phyloP scores from a whole-genome alignment of 176 grass and related monocot species.

The Rhynchospora breviuscula region DNA sequence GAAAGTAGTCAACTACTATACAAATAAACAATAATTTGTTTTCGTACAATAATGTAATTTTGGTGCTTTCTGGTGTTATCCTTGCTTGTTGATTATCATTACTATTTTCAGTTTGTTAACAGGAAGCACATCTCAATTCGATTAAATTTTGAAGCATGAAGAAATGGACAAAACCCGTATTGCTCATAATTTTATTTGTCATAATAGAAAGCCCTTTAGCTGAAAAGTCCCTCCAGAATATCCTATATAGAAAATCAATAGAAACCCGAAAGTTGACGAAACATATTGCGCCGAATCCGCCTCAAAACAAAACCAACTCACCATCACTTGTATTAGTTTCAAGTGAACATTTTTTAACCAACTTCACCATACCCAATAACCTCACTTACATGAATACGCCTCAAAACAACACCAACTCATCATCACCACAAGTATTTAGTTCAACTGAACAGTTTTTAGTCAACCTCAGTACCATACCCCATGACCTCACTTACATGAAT shows the following conservation, averaged over 20 bases:
- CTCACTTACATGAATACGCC: conserved; percentile 5
- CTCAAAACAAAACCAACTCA: conserved; percentile 27
- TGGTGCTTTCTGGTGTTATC: neutral
- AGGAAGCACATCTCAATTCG: neutral
- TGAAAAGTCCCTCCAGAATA: conserved; percentile 27
- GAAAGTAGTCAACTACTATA: too few species aligned
- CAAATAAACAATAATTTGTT: neutral
- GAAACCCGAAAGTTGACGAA: conserved; percentile 42
- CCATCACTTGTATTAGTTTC: neutral
- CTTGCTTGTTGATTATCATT: neutral
- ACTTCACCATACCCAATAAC: conserved; percentile 21
- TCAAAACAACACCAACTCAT: too few species aligned
- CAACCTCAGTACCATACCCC: too few species aligned
- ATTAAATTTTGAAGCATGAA: conserved; percentile 32
- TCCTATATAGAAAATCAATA: conserved; percentile 29
- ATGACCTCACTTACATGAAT: neutral
- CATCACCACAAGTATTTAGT: too few species aligned
- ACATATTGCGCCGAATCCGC: conserved; percentile 7
- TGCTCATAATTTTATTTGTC: conserved; percentile 46
- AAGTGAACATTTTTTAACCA: conserved; percentile 25
- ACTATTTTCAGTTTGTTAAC: neutral
- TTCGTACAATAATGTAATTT: neutral
- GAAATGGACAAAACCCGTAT: conserved; percentile 33
- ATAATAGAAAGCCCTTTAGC: conserved; percentile 36
- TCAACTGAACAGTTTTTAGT: too few species aligned